A percentile compares a stretch with the other conserved stretches of the same genome.
Evolutionary conservation across 371 early-diverging fungal genomes (phyloP).

Genomic region (Rhizopus sp.): DNA sequence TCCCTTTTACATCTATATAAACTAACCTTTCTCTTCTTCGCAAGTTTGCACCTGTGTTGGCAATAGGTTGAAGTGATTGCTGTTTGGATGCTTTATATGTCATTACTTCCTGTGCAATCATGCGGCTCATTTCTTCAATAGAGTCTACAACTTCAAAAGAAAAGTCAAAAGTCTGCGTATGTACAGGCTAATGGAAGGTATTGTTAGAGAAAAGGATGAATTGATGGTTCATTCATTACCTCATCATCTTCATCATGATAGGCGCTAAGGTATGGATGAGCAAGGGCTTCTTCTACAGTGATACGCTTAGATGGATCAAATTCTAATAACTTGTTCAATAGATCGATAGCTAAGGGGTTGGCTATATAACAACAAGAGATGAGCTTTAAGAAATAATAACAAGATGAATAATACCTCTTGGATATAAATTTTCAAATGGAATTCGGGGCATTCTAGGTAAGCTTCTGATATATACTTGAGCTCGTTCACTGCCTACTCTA

Average conservation of each 20-base stretch:
- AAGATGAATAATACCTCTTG: slow-evolving; percentile 45
- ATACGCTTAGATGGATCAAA: slow-evolving; percentile 85
- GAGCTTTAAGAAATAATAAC: background rate
- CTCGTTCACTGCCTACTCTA: slow-evolving; percentile 83
- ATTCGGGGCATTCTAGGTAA: slow-evolving; percentile 88
- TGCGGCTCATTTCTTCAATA: slow-evolving; percentile 89
- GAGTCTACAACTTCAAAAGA: slow-evolving; percentile 87
- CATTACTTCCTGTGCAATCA: slow-evolving; percentile 90
- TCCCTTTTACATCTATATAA: background rate
- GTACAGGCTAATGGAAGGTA: slow-evolving; percentile 49
- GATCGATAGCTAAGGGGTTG: slow-evolving; percentile 74
- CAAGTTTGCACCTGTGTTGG: slow-evolving; percentile 35
- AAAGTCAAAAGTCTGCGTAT: slow-evolving; percentile 83
- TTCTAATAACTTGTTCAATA: slow-evolving; percentile 76
- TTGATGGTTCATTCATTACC: slow-evolving; percentile 25
- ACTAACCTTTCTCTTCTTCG: slow-evolving; percentile 49
- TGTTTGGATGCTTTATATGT: slow-evolving; percentile 56
- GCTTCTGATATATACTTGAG: slow-evolving; percentile 94
- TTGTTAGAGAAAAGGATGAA: background rate
- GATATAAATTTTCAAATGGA: slow-evolving; percentile 84
- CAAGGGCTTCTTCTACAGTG: slow-evolving; percentile 79
- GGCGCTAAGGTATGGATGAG: slow-evolving; percentile 77
- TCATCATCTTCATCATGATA: slow-evolving; percentile 83
- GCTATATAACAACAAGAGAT: slow-evolving; percentile 22
- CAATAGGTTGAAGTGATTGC: slow-evolving; percentile 22